Base-by-base conservation (phyloP, 202 grass and related monocot genomes). In the Panicum hallii region DNA sequence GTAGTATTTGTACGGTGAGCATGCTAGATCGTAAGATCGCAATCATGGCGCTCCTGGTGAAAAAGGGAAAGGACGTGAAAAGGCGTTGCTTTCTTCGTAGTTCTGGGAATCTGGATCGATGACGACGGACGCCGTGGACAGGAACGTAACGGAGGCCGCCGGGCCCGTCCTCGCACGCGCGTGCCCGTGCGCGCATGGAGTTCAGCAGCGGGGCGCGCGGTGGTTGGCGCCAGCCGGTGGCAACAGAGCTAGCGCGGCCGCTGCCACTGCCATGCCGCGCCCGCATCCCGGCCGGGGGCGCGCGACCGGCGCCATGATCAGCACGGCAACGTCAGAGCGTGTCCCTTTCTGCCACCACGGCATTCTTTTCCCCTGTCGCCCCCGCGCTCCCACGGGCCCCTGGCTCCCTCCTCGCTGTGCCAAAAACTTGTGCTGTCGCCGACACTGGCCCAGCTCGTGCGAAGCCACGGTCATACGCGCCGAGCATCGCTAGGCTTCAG, bases 311-410 rank as follows among this genome's bases (percentile, higher is more conserved):
- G 38, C 67, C 82, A 84, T 61, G 63, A 49, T 9, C 55, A 55
- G 26, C 50, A 81, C 63, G 78, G 88, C 83, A 79, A 20, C 80
- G 63, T 65, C 15, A 23, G 67, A 20, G 9, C 40, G 5, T 17
- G 77, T 63, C 78, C 26, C 60, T 79, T 83, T 47, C 58, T 7
- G 47, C 41, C 52, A 57, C 14, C 49, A 36, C 28, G 0, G 57
- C 43, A 63, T 54, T 70, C 38, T 45, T 14, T 63, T 63, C 41
- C 2, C 13, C 19, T 63, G 43, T 53, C 47, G 41, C 47, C 13
- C 15, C 38, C n/a, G 74, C 19, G 8, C 20, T 5, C 2, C 2
- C 48, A 2, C 70, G 12, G 7, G 52, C 0, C 28, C 45, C 44
- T 22, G n/a, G 13, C 0, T 2, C 5, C 1, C 2, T 30, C 34